phyloP scores from a whole-genome alignment of 2,329 filamentous ascomycete species.

The Coniochaeta sp. region DNA sequence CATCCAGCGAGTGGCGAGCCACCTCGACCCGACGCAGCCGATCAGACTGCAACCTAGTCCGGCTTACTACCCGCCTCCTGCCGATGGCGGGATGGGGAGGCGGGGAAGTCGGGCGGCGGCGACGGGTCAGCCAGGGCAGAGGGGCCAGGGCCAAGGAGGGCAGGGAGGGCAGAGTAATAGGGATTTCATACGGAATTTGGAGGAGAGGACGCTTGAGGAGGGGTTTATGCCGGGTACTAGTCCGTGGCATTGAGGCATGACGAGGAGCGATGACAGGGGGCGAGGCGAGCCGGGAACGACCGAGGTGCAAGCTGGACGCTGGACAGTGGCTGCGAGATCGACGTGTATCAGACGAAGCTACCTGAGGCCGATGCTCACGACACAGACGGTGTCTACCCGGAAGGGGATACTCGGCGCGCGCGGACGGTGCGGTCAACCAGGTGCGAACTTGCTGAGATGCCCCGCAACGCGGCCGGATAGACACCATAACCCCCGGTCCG shows the following conservation, averaged over 20 bases:
- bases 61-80: slow-evolving; percentile 91
- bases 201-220: slow-evolving; percentile 90
- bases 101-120: slow-evolving; percentile 60
- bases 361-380: too few relatives aligned
- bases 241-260: slow-evolving; percentile 66
- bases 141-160: slow-evolving; percentile 38
- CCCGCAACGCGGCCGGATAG: too few relatives aligned
- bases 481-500: too few relatives aligned
- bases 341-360: too few relatives aligned
- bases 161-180: slow-evolving; percentile 43
- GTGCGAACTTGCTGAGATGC: too few relatives aligned
- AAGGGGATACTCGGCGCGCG: too few relatives aligned
- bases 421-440: too few relatives aligned
- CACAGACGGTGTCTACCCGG: too few relatives aligned
- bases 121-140: slow-evolving; percentile 36
- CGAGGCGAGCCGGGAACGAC: too few relatives aligned
- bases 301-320: too few relatives aligned
- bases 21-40: slow-evolving; percentile 88
- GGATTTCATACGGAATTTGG: slow-evolving; percentile 90
- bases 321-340: too few relatives aligned
- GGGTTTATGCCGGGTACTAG: slow-evolving; percentile 59
- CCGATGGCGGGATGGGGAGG: slow-evolving; percentile 65
- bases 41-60: slow-evolving; percentile 93
- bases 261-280: not conserved
- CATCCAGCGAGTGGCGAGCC: slow-evolving; percentile 90